phyloP scores from a whole-genome alignment of 805 yeast species.

The Yarrowia sp. region DNA sequence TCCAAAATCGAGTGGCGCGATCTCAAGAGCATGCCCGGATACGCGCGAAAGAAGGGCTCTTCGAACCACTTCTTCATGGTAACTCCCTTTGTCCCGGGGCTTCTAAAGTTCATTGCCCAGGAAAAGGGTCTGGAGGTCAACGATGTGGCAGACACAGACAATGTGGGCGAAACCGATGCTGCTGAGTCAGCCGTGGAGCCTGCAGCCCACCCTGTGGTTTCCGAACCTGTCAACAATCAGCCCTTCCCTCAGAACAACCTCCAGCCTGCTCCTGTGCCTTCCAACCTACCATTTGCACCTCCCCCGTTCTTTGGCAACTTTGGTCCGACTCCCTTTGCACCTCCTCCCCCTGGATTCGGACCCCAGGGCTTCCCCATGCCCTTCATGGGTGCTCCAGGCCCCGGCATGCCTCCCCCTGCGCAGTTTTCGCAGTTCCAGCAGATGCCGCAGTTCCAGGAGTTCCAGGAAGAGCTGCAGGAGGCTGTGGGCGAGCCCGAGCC shows the following conservation, averaged over 20 bases:
- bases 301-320: conserved; percentile 30
- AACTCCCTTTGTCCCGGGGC: conserved; percentile 51
- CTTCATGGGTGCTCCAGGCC: conserved; percentile 7
- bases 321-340: conserved; percentile 10
- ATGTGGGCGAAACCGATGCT: conserved; percentile 44
- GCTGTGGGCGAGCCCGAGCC: conserved; percentile 16
- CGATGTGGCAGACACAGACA: not conserved
- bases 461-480: conserved; percentile 32
- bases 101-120: conserved; percentile 48
- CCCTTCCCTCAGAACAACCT: not conserved
- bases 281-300: conserved; percentile 35
- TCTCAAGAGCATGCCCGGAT: conserved; percentile 49
- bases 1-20: conserved; percentile 76
- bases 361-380: conserved; percentile 38
- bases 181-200: conserved; percentile 41
- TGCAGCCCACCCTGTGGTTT: not conserved
- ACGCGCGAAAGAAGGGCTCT: conserved; percentile 41
- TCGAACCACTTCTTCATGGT: conserved; percentile 49
- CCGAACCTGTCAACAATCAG: not conserved
- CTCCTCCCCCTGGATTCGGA: conserved; percentile 15
- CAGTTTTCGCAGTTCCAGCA: conserved; percentile 33
- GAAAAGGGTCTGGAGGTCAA: conserved; percentile 44
- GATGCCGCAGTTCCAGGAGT: conserved; percentile 36
- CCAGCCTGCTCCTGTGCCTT: conserved; percentile 8
- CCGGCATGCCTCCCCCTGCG: conserved; percentile 38